Conservation (phyloP, 106 monocot species). For the Platanthera zijinensis region DNA sequence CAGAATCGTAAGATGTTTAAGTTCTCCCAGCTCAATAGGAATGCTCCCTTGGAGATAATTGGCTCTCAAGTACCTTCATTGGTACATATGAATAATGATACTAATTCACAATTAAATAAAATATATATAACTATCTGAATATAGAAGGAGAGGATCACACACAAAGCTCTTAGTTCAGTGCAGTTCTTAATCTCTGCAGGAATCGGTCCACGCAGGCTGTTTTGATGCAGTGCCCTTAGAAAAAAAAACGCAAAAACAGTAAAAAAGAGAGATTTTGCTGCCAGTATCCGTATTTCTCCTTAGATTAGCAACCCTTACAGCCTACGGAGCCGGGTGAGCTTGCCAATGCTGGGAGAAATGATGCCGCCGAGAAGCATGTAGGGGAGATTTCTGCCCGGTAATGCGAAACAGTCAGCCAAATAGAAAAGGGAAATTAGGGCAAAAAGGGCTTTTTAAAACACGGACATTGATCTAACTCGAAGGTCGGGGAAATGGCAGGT, state of each 20-base stretch:
- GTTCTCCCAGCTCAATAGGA: conserved; percentile 68
- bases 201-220: conserved; percentile 78
- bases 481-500: conserved; percentile 71
- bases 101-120: not conserved
- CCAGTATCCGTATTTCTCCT: not conserved
- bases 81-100: not conserved
- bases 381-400: conserved; percentile 57
- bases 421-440: not conserved
- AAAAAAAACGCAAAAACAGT: not conserved
- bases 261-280: not conserved
- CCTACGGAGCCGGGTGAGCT: conserved; percentile 71
- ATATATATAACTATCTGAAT: not conserved
- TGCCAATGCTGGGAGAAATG: conserved; percentile 84
- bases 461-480: conserved; percentile 75
- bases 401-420: not conserved
- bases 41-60: conserved; percentile 89
- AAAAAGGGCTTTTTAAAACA: not conserved
- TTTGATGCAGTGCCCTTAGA: conserved; percentile 76
- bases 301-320: conserved; percentile 39
- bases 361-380: conserved; percentile 79
- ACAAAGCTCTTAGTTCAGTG: conserved; percentile 81
- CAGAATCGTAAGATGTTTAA: conserved; percentile 67
- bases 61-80: conserved; percentile 73
- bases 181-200: conserved; percentile 78
- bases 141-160: conserved; percentile 6